Conservation (phyloP, 176 grass and related monocot species). For the Raddia guianensis region DNA sequence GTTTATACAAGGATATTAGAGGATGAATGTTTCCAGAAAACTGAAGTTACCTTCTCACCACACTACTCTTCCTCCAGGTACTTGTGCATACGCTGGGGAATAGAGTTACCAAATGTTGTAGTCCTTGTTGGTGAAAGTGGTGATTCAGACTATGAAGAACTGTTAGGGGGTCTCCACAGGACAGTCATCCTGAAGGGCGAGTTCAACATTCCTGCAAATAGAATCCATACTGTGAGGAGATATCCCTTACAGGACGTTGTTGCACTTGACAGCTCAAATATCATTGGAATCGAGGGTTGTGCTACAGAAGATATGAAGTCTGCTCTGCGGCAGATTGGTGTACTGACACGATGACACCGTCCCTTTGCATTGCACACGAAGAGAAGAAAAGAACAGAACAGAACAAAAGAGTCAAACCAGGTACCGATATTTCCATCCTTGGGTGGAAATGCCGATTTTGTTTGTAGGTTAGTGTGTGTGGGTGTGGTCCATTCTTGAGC, state of each 20-base stretch:
- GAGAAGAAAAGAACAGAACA: slow-evolving; percentile 6
- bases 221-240: slow-evolving; percentile 60
- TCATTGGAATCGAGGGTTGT: slow-evolving; percentile 55
- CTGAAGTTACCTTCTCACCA: not conserved
- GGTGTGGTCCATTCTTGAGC: slow-evolving; percentile 34
- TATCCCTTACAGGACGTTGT: slow-evolving; percentile 84
- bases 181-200: slow-evolving; percentile 85
- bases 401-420: slow-evolving; percentile 3
- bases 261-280: slow-evolving; percentile 72
- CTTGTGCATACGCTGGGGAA: slow-evolving; percentile 88
- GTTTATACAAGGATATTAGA: not conserved
- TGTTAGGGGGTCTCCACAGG: slow-evolving; percentile 79
- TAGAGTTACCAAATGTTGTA: slow-evolving; percentile 74
- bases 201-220: slow-evolving; percentile 64
- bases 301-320: slow-evolving; percentile 47
- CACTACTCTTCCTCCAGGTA: slow-evolving; percentile 60
- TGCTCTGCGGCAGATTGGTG: slow-evolving; percentile 56
- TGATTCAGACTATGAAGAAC: slow-evolving; percentile 88
- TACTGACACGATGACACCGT: slow-evolving; percentile 34
- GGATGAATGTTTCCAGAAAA: slow-evolving; percentile 2
- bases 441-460: slow-evolving; percentile 59
- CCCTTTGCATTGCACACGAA: not conserved
- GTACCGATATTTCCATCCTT: slow-evolving; percentile 39
- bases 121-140: slow-evolving; percentile 87
- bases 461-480: slow-evolving; percentile 45